These are phyloP conservation scores for Eucalyptus curtisii DNA, from an alignment of 345 rosid genomes.

Conservation along the genomic window DNA sequence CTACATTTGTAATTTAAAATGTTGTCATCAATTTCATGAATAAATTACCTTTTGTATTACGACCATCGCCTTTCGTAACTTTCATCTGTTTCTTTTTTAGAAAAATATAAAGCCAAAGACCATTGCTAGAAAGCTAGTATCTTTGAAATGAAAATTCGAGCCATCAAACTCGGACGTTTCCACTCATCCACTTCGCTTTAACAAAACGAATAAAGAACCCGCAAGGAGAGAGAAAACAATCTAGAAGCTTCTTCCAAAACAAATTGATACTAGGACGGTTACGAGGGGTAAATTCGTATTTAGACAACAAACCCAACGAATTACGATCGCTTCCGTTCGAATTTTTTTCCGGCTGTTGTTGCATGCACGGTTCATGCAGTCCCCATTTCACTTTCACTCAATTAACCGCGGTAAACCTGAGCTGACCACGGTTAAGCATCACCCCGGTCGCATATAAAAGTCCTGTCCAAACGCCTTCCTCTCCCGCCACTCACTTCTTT, in stretches of 20 bases:
- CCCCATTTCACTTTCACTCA: not conserved
- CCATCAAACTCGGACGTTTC: too few relatives aligned
- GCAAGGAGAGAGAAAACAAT: not conserved
- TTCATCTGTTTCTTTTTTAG: too few relatives aligned
- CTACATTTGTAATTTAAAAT: rapidly evolving
- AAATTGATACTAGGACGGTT: not conserved
- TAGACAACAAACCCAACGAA: not conserved
- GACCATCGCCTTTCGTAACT: rapidly evolving
- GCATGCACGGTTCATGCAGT: not conserved
- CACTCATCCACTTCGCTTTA: too few relatives aligned
- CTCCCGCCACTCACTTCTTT: not conserved
- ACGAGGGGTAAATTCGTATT: not conserved
- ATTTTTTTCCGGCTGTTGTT: rapidly evolving
- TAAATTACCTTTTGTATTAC: rapidly evolving
- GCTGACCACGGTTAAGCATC: not conserved
- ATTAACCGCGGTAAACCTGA: not conserved
- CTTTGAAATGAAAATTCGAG: too few relatives aligned
- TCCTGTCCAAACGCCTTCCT: not conserved
- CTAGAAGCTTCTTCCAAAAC: not conserved
- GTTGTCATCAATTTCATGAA: too few relatives aligned
- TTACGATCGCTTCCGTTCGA: not conserved
- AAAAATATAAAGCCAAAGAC: too few relatives aligned
- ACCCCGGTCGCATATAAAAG: not conserved
- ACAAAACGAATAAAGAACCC: not conserved
- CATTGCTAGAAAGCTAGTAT: too few relatives aligned